These are phyloP conservation scores for Excoecaria cochinchinensis DNA, from an alignment of 345 rosid genomes.

Conservation along the genomic window DNA sequence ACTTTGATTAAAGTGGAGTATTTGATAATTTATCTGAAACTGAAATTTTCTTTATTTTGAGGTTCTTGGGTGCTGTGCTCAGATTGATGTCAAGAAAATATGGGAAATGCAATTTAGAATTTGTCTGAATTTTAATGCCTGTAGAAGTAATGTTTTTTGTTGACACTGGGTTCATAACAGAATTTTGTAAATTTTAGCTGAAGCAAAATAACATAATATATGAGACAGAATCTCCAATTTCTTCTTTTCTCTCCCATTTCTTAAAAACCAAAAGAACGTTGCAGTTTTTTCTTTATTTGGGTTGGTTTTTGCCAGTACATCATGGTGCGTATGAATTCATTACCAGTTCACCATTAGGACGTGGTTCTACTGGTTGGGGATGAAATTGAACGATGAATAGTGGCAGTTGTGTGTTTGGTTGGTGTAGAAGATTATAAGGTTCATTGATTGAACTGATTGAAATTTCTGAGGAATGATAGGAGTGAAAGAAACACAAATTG, in stretches of 20 bases:
- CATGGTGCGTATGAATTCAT: not conserved
- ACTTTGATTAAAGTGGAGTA: not conserved
- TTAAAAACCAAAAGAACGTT: slow-evolving; percentile 7
- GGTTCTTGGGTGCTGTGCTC: not conserved
- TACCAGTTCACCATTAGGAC: slow-evolving; percentile 3
- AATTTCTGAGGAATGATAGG: not conserved
- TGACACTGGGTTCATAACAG: too few species aligned
- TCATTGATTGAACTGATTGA: not conserved
- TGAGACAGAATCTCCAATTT: not conserved
- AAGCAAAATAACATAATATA: not conserved
- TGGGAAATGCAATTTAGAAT: not conserved
- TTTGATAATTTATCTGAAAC: not conserved
- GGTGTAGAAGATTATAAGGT: not conserved
- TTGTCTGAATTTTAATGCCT: not conserved
- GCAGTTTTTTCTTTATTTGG: not conserved
- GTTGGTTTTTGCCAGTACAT: not conserved
- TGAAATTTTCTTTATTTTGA: not conserved
- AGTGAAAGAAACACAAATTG: not conserved
- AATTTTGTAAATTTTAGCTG: not conserved
- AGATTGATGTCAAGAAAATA: not conserved
- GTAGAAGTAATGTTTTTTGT: not conserved
- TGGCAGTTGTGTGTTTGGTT: slow-evolving; percentile 10
- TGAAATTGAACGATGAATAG: slow-evolving; percentile 10
- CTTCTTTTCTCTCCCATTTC: not conserved
- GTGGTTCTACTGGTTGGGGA: not conserved